Evolutionary conservation across 192 early-diverging fungal species (phyloP).

Genomic region (Neocallimastix lanati): DNA sequence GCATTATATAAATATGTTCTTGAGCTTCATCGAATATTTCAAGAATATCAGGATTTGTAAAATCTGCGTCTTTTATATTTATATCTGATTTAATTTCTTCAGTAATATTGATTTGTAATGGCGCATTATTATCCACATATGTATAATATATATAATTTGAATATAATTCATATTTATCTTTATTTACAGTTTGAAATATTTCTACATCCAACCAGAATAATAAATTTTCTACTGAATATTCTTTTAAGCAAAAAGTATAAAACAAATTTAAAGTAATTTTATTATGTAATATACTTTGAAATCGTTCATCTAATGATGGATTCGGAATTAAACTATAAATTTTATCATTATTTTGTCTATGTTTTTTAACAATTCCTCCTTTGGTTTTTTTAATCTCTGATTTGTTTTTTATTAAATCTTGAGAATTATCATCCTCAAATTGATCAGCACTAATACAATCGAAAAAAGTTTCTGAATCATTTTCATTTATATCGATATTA

Average conservation of each 20-base stretch:
- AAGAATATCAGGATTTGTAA: constrained; percentile 15
- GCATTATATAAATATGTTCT: constrained; percentile 50
- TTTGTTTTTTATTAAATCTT: constrained; percentile 5
- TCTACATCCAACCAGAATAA: constrained; percentile 77
- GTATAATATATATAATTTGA: constrained; percentile 49
- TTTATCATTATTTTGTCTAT: not conserved
- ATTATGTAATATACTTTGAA: constrained; percentile 19
- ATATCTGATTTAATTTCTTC: constrained; percentile 52
- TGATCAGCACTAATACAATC: constrained; percentile 2
- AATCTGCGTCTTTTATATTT: not conserved
- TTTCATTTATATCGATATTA: not conserved
- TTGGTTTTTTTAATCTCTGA: not conserved
- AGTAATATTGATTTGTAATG: constrained; percentile 54
- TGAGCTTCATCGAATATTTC: constrained; percentile 67
- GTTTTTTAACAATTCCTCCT: not conserved
- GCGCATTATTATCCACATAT: constrained; percentile 45
- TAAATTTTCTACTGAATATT: constrained; percentile 61
- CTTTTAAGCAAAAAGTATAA: constrained; percentile 40
- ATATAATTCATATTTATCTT: constrained; percentile 1
- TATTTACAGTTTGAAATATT: constrained; percentile 26
- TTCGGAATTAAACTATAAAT: constrained; percentile 4
- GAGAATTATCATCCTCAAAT: too few species aligned
- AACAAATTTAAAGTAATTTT: constrained; percentile 18
- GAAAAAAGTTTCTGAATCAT: not conserved
- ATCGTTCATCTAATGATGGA: constrained; percentile 13